These are phyloP conservation scores for Malania oleifera DNA, from an alignment of 164 flowering plant genomes.

Conservation along the genomic window DNA sequence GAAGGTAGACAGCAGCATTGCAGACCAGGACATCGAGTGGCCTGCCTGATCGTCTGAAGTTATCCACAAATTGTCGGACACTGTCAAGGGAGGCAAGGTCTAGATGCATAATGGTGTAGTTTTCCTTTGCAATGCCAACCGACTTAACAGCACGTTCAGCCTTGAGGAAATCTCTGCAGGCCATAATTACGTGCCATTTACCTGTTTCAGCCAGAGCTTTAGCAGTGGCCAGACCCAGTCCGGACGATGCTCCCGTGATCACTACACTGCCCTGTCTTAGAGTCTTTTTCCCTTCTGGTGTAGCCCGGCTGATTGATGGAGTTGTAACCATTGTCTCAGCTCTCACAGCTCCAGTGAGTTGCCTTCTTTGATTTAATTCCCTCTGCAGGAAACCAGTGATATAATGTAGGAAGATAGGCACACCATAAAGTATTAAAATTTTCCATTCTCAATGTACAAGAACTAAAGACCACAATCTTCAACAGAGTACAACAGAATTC, in stretches of 20 bases:
- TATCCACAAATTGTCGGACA: constrained; percentile 87
- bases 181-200: constrained; percentile 93
- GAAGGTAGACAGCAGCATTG: constrained; percentile 93
- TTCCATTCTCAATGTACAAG: no score
- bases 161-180: constrained; percentile 94
- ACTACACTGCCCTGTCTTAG: constrained; percentile 76
- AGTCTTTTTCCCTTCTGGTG: constrained; percentile 73
- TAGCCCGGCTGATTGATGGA: constrained; percentile 41
- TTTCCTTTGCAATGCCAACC: constrained; percentile 73
- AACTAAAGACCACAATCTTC: not conserved
- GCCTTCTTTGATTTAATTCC: constrained; percentile 35
- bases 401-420: no score
- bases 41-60: constrained; percentile 54
- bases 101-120: constrained; percentile 83
- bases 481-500: not conserved
- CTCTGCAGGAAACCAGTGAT: constrained; percentile 35
- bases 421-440: no score
- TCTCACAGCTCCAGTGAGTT: constrained; percentile 35
- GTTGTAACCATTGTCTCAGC: constrained; percentile 59
- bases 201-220: constrained; percentile 84
- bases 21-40: constrained; percentile 91
- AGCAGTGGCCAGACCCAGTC: constrained; percentile 90
- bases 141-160: constrained; percentile 90
- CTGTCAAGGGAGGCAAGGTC: constrained; percentile 98
- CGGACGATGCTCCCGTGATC: constrained; percentile 94